phyloP scores from a whole-genome alignment of 2,329 filamentous ascomycete species.

The Penicillium griseofulvum region DNA sequence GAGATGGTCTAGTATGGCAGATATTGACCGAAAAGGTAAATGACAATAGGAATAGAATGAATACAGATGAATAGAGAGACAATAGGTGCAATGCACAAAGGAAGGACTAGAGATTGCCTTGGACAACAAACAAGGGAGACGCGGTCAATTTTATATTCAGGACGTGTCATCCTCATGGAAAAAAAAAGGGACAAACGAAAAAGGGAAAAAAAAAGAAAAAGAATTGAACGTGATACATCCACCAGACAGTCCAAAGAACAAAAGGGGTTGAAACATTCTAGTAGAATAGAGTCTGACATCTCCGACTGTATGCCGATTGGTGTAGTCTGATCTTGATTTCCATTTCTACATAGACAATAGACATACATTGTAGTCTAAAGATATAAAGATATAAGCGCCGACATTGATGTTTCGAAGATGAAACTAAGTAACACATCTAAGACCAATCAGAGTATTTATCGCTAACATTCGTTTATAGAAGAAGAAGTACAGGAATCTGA shows the following conservation, averaged over 20 bases:
- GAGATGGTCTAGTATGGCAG: conserved; percentile 1
- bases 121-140: not conserved
- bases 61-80: conserved; percentile 13
- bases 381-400: not conserved
- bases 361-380: too few relatives aligned
- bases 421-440: too few relatives aligned
- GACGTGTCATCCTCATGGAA: not conserved
- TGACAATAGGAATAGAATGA: conserved; percentile 7
- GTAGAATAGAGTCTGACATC: conserved; percentile 2
- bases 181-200: not conserved
- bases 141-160: not conserved
- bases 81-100: conserved; percentile 12
- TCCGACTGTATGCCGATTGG: conserved; percentile 1
- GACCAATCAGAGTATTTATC: too few relatives aligned
- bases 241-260: conserved; percentile 28
- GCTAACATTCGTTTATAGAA: too few relatives aligned
- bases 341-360: too few relatives aligned
- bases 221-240: conserved; percentile 21
- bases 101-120: conserved; percentile 11
- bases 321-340: not conserved
- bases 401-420: too few relatives aligned
- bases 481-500: too few relatives aligned
- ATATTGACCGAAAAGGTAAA: not conserved
- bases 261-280: conserved; percentile 18
- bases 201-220: conserved; percentile 9